Base-by-base conservation (phyloP, 306 rosid species). In the Notholithocarpus densiflorus region DNA sequence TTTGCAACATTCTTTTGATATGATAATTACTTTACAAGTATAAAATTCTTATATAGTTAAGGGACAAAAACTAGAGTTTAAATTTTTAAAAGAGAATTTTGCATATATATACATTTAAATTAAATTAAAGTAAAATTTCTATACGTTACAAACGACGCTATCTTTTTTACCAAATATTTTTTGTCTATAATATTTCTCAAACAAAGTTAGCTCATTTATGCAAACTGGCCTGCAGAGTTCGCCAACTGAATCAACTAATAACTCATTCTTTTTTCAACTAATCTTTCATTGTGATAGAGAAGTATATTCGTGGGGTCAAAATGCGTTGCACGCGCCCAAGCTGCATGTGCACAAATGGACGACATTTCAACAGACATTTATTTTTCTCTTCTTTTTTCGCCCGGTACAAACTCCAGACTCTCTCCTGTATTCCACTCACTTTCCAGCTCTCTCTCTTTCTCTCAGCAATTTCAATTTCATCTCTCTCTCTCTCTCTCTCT, bases 251-350 rank as follows among this genome's bases (percentile, higher is more conserved):
- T 48, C 53, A 48, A 48, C 53, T 48, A 48, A 3, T 48, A 48
- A 48, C 17, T 48, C 5, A 2, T 12, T 48, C 5, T 48, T 13
- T 48, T 48, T 48, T 11, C 14, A 48, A 48, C 53, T 48, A 12
- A 12, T 48, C 53, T 12, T 12, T 48, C 53, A 48, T 48, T 48
- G 53, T 12, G 53, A 10, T 12, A 1, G 53, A 48, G 53, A 48
- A 48, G 53, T 11, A 31, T 17, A 1, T 19, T 17, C 37, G 11
- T 6, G 21, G 32, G 11, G 31, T 71, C 8, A 77, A 52, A 32
- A 32, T 79, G 77, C 8, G 48, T 29, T 23, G 18, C 86, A 83
- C 83, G 83, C 83, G 76, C 72, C 62, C 14, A 70, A 40, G 54
- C 13, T 48, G 86, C 82, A 79, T 61, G 74, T 51, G 80, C 59